Percentiles rank a stretch among this genome's conserved stretches.
Conservation (phyloP, 2,329 filamentous ascomycete genomes). For the Penicillium sp. region DNA sequence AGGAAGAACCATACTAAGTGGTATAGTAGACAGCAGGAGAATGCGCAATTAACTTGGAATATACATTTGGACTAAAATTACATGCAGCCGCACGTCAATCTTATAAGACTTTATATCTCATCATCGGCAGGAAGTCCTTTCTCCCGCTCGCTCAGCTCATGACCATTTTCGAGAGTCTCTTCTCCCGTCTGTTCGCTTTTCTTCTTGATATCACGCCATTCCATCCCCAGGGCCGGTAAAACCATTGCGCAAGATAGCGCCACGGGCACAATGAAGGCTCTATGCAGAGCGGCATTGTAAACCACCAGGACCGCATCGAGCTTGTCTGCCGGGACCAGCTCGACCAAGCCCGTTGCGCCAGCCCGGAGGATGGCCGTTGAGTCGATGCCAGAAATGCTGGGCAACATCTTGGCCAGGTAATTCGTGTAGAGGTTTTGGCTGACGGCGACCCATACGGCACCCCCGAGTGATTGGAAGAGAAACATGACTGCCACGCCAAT, state of each 20-base stretch:
- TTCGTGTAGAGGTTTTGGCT: slow-evolving; percentile 19
- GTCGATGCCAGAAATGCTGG: slow-evolving; percentile 14
- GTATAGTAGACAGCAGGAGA: no score
- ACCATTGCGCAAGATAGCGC: slow-evolving; percentile 14
- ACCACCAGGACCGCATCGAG: slow-evolving; percentile 12
- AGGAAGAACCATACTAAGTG: no score
- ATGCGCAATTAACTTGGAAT: no score
- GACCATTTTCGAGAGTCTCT: not conserved
- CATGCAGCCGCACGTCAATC: no score
- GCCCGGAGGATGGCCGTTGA: slow-evolving; percentile 6
- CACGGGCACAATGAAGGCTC: slow-evolving; percentile 16
- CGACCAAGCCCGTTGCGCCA: slow-evolving; percentile 13
- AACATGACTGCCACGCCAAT: slow-evolving; percentile 21
- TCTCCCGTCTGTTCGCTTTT: slow-evolving; percentile 6
- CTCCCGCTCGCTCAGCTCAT: not conserved
- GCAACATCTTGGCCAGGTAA: slow-evolving; percentile 11
- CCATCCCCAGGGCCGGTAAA: slow-evolving; percentile 13
- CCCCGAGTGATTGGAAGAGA: slow-evolving; percentile 19
- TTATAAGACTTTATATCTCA: no score
- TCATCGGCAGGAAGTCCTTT: not conserved
- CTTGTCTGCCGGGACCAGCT: slow-evolving; percentile 13
- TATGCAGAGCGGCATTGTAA: slow-evolving; percentile 16
- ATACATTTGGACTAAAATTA: no score
- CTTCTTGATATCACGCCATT: slow-evolving; percentile 16
- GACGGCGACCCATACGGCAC: slow-evolving; percentile 20